Conservation (phyloP, 495 filamentous ascomycete species). For the Penicillium canariense region DNA sequence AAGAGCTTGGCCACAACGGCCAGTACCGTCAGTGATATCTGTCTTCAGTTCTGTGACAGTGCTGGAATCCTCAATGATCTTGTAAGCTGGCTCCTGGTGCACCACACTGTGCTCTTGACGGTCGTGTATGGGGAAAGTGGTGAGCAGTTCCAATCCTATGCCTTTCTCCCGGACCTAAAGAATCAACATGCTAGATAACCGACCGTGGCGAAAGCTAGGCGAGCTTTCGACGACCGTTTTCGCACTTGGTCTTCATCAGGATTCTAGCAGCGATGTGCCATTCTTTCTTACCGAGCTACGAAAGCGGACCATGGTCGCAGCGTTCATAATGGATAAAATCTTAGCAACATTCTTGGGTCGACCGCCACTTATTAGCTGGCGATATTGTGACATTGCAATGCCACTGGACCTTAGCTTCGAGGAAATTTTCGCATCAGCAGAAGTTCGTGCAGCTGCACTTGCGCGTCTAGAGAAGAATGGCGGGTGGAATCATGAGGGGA, state of each 20-base stretch:
- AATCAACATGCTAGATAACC: constrained; percentile 16
- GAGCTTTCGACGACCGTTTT: constrained; percentile 35
- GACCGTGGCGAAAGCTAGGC: constrained; percentile 29
- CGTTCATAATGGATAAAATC: constrained; percentile 47
- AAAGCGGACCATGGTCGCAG: constrained; percentile 45
- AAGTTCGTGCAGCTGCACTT: constrained; percentile 34
- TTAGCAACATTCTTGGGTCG: constrained; percentile 50
- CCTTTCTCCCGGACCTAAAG: neutral
- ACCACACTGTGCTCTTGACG: constrained; percentile 21
- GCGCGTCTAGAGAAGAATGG: constrained; percentile 40
- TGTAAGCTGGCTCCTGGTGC: constrained; percentile 19
- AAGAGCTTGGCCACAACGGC: constrained; percentile 11
- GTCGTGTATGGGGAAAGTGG: constrained; percentile 27
- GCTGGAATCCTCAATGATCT: constrained; percentile 29
- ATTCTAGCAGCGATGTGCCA: constrained; percentile 30
- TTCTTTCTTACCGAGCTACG: constrained; percentile 48
- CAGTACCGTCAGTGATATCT: constrained; percentile 24
- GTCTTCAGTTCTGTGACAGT: constrained; percentile 30
- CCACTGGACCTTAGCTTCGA: constrained; percentile 53
- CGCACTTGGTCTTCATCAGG: constrained; percentile 54
- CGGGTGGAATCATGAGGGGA: constrained; percentile 46
- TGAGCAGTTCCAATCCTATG: constrained; percentile 6
- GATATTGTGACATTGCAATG: constrained; percentile 49
- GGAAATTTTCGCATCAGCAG: constrained; percentile 40
- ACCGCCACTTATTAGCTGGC: constrained; percentile 49